A percentile compares a stretch with the other conserved stretches of the same genome.
Conservation (phyloP, 106 monocot genomes). For the Hemerocallis citrina region DNA sequence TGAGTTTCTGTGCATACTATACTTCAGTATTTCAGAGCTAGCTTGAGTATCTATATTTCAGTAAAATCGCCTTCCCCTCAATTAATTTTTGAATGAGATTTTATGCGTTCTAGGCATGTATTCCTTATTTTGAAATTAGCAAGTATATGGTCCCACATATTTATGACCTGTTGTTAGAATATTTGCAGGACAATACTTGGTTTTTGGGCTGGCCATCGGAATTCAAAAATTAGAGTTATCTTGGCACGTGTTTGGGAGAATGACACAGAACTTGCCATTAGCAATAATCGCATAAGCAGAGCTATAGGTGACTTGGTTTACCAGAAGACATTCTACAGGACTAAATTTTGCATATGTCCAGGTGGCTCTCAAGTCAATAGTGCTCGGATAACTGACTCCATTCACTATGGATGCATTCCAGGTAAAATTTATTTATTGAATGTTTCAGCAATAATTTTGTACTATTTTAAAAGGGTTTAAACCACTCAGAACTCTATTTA, state of each 20-base stretch:
- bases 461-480: not conserved
- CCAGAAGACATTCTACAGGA: conserved; percentile 79
- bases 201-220: conserved; percentile 97
- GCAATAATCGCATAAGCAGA: conserved; percentile 89
- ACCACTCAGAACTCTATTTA: not conserved
- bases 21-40: too few species aligned
- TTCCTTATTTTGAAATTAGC: conserved; percentile 1
- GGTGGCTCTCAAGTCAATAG: conserved; percentile 99
- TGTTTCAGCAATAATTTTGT: not conserved
- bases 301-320: conserved; percentile 83
- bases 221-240: conserved; percentile 96
- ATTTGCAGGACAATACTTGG: conserved; percentile 77
- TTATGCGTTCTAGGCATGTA: not conserved
- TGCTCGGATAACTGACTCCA: conserved; percentile 88
- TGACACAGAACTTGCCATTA: conserved; percentile 94
- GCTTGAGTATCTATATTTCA: too few species aligned
- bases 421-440: conserved; percentile 28
- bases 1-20: too few species aligned
- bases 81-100: too few species aligned
- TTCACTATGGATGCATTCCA: conserved; percentile 94
- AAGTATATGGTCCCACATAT: not conserved
- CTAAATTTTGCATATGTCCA: conserved; percentile 96
- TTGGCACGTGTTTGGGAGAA: conserved; percentile 93
- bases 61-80: too few species aligned
- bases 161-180: not conserved